Conservation (phyloP, 1,284 basidiomycete species). For the Gymnopus androsaceus region DNA sequence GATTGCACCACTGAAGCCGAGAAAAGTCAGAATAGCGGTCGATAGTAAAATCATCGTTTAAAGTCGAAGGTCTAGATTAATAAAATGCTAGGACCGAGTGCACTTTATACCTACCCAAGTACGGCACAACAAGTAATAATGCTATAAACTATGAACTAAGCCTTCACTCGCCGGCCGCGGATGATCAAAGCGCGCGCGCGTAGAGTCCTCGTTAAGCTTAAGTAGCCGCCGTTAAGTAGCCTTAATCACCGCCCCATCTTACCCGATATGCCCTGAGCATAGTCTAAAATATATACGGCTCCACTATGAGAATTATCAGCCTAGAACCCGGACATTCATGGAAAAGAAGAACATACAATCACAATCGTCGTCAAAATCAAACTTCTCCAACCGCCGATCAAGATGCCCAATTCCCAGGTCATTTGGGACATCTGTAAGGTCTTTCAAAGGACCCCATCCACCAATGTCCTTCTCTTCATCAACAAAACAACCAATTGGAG, state of each 20-base stretch:
- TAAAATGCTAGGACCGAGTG: too few relatives aligned
- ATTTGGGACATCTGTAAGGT: slow-evolving; percentile 17
- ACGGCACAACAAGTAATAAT: too few relatives aligned
- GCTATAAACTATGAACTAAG: too few relatives aligned
- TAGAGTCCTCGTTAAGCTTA: slow-evolving; percentile 20
- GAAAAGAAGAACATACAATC: slow-evolving; percentile 20
- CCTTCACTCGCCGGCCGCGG: too few relatives aligned
- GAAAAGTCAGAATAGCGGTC: background rate
- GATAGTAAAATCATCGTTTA: too few relatives aligned
- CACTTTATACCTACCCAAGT: too few relatives aligned
- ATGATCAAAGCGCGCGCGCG: too few relatives aligned
- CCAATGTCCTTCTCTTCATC: slow-evolving; percentile 22
- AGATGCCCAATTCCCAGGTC: slow-evolving; percentile 25
- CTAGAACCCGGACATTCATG: background rate
- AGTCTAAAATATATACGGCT: background rate
- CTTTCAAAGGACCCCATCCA: slow-evolving; percentile 24
- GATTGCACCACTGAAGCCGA: background rate
- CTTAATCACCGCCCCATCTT: slow-evolving; percentile 31
- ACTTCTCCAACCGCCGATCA: slow-evolving; percentile 24
- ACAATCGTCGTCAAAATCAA: slow-evolving; percentile 28
- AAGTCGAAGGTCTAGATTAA: too few relatives aligned
- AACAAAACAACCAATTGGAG: slow-evolving; percentile 25
- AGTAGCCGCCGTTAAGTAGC: too few relatives aligned
- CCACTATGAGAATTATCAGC: background rate
- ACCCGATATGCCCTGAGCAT: too few relatives aligned